Base-by-base conservation (phyloP, 2,329 filamentous ascomycete genomes). In the Bipolaris sorokiniana region DNA sequence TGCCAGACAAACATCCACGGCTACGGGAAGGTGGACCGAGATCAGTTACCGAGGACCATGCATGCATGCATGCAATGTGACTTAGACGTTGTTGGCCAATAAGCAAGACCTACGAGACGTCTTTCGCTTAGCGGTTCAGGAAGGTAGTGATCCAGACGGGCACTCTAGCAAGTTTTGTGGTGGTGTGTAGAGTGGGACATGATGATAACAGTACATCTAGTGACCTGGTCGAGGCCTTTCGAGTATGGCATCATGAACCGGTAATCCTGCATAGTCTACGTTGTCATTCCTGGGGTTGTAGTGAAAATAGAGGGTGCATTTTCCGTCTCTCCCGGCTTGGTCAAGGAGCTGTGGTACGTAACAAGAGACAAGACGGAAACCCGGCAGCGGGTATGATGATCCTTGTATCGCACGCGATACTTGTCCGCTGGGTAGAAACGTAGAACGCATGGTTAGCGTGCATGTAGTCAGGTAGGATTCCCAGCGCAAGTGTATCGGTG, bases 41-140 rank as follows among this genome's bases (percentile, higher is more conserved):
- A 48, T 23, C 11, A 40, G 37, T 38, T 45, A 31, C 37, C 50
- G 45, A 13, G 47, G 34, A 38, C 28, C 7, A 38, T 49, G 36
- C 38, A 57, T 49, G 38, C 38, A 57, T 49, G 38, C 45, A 57
- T 57, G 50, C 50, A 38, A 40, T 34, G 50, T 49, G 54, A 57
- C 42, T 44, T 40, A 26, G 18, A 33, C 22, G 18, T 34, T 33
- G 28, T 40, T 16, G 26, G n/a, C 54, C 50, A 54, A 57, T 57
- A 16, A 18, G 33, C 31, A 34, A 26, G 26, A 23, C n/a, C 26
- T 18, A 18, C 5, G n/a, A 57, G 26, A 49, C 34, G 31, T 31
- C 23, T 38, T 33, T 48, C 50, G 50, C 54, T 57, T 53, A 49
- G 45, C 45, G 33, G 37, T 49, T 57, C n/a, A 33, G 51, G 54